Evolutionary conservation across 768 basidiomycete species (phyloP), one percentile per base, ranked within the genome.

Genomic region (Xerocomellus intermedius): DNA sequence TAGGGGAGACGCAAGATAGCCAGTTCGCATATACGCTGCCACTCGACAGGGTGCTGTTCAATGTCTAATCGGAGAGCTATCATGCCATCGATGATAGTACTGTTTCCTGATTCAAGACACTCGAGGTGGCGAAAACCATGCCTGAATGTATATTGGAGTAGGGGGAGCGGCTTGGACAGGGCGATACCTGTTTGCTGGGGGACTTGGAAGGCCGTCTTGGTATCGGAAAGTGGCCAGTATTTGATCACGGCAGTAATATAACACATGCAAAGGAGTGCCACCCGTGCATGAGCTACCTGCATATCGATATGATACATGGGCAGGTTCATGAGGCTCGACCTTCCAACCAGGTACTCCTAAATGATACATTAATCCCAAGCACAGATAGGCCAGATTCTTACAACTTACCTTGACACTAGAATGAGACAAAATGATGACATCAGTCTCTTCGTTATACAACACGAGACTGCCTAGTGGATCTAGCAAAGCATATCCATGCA

Each of bases 361-460:
- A 30, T 37, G n/a, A 21, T 21, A 19, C 1, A 28, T 52, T 32
- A 7, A 22, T 22, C 8, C 19, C n/a, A 7, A 28, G n/a, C 39
- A 21, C 2, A 21, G 24, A 37, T 12, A 16, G 7, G 16, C 16
- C 30, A 21, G 4, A 48, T 17, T 17, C 2, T 2, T 13, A 4
- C 14, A 4, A 41, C 22, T 36, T 14, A 56, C 63, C 57, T 64
- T 64, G 42, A 64, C 57, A 19, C 46, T 56, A 32, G 54, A 64
- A 50, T 64, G 63, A 1, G 63, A 56, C 1, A 64, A 42, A 3
- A 48, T 43, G 0, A 64, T 4, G 3, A 58, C 22, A 10, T 22
- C 30, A 0, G 42, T 54, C 30, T 42, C 35, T 19, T 53, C 44
- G 6, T 54, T 21, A 8, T 57, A 45, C 5, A 41, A 50, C n/a